Evolutionary conservation across 2,329 filamentous ascomycete genomes (phyloP).

Genomic region (Fusarium sp.): DNA sequence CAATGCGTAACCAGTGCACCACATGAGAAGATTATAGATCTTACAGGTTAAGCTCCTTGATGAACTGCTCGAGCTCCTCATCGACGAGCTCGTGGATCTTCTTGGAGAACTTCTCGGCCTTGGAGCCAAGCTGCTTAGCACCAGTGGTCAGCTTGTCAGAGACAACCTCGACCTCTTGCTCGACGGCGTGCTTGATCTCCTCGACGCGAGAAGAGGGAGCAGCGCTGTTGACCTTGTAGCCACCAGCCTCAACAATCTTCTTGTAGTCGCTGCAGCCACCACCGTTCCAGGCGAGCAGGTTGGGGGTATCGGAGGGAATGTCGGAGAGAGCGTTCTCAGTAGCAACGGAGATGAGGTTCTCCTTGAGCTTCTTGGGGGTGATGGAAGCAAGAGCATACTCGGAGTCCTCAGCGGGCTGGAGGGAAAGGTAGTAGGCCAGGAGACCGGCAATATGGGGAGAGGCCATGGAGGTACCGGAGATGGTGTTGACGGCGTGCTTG

Average conservation of each 20-base stretch:
- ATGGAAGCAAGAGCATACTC: constrained; percentile 90
- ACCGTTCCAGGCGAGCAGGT: constrained; percentile 99
- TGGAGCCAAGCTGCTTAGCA: constrained; percentile 62
- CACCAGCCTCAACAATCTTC: constrained; percentile 79
- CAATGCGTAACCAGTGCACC: constrained; percentile 44
- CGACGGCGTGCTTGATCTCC: constrained; percentile 69
- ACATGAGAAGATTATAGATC: constrained; percentile 38
- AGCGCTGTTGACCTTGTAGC: constrained; percentile 70
- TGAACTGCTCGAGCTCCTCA: constrained; percentile 69
- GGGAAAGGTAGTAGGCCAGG: constrained; percentile 96
- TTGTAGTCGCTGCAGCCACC: constrained; percentile 93
- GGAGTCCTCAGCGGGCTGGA: constrained; percentile 90
- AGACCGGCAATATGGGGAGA: constrained; percentile 97
- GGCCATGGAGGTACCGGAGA: constrained; percentile 99
- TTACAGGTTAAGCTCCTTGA: constrained; percentile 62
- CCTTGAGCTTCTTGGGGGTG: constrained; percentile 94
- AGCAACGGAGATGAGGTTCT: constrained; percentile 83
- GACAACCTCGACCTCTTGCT: constrained; percentile 70
- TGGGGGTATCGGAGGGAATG: constrained; percentile 86
- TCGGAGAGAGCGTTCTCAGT: constrained; percentile 82
- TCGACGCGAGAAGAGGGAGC: constrained; percentile 58
- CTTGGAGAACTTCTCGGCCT: constrained; percentile 71
- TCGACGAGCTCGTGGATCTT: constrained; percentile 72
- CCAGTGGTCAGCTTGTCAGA: constrained; percentile 66
- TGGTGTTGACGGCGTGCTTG: constrained; percentile 97